phyloP scores from a whole-genome alignment of 768 basidiomycete genomes.

The Termitomyces sp. region DNA sequence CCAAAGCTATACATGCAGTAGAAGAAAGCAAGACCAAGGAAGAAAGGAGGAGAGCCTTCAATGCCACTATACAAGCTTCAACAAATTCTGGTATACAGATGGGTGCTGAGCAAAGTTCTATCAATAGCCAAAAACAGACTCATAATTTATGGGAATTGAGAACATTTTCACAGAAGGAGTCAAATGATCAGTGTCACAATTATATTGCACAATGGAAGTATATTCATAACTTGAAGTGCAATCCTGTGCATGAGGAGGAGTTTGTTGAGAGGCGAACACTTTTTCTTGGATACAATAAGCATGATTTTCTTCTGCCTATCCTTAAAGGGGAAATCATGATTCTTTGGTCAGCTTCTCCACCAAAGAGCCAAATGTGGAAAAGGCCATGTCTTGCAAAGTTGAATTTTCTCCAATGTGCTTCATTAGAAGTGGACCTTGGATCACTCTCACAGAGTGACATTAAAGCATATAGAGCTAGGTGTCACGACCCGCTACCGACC shows the following conservation, averaged over 20 bases:
- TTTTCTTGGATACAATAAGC: too few species aligned
- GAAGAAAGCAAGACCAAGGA: background rate
- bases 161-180: background rate
- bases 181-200: too few species aligned
- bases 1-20: background rate
- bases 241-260: too few species aligned
- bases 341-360: too few species aligned
- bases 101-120: background rate
- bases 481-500: too few species aligned
- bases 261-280: too few species aligned
- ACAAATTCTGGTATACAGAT: background rate
- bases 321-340: too few species aligned
- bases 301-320: too few species aligned
- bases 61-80: background rate
- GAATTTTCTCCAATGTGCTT: background rate
- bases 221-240: too few species aligned
- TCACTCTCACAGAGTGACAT: background rate
- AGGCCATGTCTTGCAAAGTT: background rate
- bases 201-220: too few species aligned
- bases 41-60: background rate
- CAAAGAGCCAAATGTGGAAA: too few species aligned
- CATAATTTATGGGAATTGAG: background rate
- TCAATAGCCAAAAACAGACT: background rate
- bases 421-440: background rate
- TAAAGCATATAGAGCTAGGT: too few species aligned